Conservation (phyloP, 2,329 filamentous ascomycete species). For the Seiridium cupressi region DNA sequence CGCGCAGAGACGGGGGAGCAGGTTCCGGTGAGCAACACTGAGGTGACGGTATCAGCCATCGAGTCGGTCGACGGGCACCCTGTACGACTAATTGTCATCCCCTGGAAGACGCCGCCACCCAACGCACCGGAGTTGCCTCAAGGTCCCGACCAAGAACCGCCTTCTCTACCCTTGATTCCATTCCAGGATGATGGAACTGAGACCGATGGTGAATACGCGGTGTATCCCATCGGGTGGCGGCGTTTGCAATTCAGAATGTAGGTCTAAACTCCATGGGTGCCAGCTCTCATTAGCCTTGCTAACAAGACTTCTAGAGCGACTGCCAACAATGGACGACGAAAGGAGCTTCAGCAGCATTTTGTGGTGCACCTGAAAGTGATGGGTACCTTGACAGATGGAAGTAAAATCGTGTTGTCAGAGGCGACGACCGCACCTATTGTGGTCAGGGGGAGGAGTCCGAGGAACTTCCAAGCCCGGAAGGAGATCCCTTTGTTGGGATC, state of each 20-base stretch:
- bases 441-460: conserved; percentile 85
- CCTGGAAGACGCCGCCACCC: conserved; percentile 93
- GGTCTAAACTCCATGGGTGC: conserved; percentile 22
- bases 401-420: conserved; percentile 78
- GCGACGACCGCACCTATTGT: conserved; percentile 88
- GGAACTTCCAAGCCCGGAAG: conserved; percentile 93
- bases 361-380: conserved; percentile 83
- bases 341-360: conserved; percentile 96
- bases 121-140: conserved; percentile 68
- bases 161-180: conserved; percentile 71
- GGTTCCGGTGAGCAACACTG: conserved; percentile 77
- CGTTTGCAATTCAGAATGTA: conserved; percentile 85
- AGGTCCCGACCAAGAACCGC: conserved; percentile 77
- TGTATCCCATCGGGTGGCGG: conserved; percentile 93
- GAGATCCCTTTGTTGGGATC: conserved; percentile 83
- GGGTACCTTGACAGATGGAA: conserved; percentile 79
- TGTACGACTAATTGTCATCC: conserved; percentile 92
- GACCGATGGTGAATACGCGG: conserved; percentile 76
- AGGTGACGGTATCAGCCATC: conserved; percentile 86
- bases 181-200: conserved; percentile 60
- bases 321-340: conserved; percentile 90
- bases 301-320: conserved; percentile 61
- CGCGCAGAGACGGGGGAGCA: conserved; percentile 76
- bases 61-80: conserved; percentile 92
- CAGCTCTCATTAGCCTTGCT: conserved; percentile 9